phyloP scores from a whole-genome alignment of 345 rosid species.

The Gossypium thurberi region DNA sequence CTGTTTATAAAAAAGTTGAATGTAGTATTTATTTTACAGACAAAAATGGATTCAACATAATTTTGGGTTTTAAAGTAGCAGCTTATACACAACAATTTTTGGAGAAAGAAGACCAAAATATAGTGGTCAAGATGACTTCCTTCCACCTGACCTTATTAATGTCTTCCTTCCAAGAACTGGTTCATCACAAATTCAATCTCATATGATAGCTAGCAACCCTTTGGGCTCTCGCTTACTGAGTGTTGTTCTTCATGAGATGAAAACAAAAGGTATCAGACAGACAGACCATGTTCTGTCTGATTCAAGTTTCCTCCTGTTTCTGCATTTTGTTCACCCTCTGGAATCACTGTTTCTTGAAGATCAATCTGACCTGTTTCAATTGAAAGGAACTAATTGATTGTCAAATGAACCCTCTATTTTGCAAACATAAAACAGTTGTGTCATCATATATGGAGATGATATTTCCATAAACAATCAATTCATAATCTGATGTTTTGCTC shows the following conservation, averaged over 20 bases:
- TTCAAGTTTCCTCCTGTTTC: constrained; percentile 37
- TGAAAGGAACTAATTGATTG: neutral
- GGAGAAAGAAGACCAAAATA: neutral
- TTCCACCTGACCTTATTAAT: constrained; percentile 21
- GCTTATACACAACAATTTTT: constrained; percentile 4
- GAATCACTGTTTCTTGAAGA: constrained; percentile 45
- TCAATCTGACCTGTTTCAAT: constrained; percentile 57
- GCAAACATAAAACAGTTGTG: neutral
- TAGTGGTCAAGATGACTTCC: constrained; percentile 11
- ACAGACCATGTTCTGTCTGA: neutral
- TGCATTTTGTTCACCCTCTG: constrained; percentile 49
- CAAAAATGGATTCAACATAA: constrained; percentile 16
- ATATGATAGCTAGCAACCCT: neutral
- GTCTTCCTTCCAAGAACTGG: constrained; percentile 5
- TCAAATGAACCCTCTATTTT: neutral
- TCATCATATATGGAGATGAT: neutral
- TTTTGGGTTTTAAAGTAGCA: constrained; percentile 22
- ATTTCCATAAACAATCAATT: neutral
- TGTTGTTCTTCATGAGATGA: constrained; percentile 2
- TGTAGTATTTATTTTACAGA: too few relatives aligned
- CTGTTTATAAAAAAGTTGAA: neutral
- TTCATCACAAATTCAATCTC: constrained; percentile 13
- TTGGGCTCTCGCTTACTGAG: constrained; percentile 6
- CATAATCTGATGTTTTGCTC: neutral
- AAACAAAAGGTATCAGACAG: neutral